Evolutionary conservation across 1,284 basidiomycete genomes (phyloP), one percentile per base, ranked within the genome.

Genomic region (Stygiomarasmius scandens): DNA sequence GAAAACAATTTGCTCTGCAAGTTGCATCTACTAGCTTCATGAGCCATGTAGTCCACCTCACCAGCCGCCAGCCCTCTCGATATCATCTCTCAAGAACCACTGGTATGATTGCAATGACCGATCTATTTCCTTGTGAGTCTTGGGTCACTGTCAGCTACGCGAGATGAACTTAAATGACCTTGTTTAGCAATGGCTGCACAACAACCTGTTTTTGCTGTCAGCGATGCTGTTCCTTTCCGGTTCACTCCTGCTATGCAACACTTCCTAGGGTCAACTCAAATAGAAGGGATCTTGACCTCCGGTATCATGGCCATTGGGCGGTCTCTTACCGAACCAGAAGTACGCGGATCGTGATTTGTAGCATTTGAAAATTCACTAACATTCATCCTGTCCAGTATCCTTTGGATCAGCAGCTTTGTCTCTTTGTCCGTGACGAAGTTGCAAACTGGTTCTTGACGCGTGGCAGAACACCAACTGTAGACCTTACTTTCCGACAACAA

Each of bases 171-270:
- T 22, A 29, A n/a, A n/a, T n/a, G n/a, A n/a, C n/a, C 41, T 12
- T 22, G 12, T 57, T 14, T 54, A 79, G 78, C 75, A 16, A 66
- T 79, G 34, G 74, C 76, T 3, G 72, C 69, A 47, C 66, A 71
- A 51, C 52, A 71, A 16, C 91, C 93, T 0, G 74, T 92, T 41
- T 90, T 95, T 68, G 82, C 83, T 27, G 89, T 90, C 1, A 86
- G 81, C 61, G 97, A 99, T 64, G 81, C 88, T 1, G 95, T 98
- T 11, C 96, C 97, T 0, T 99, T 99, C 90, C 89, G 97, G 10
- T 86, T 98, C 64, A 98, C 95, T 11, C 96, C 96, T 2, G 98
- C 98, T 72, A 87, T 99, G 77, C 98, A 99, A 73, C 82, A 87
- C 66, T 97, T 99, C 76, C 78, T 99, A 52, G 95, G 93, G 0